A percentile compares a stretch with the other conserved stretches of the same genome.
phyloP scores from a whole-genome alignment of 2,329 filamentous ascomycete genomes.

The Teratosphaeria pseudoeucalypti region DNA sequence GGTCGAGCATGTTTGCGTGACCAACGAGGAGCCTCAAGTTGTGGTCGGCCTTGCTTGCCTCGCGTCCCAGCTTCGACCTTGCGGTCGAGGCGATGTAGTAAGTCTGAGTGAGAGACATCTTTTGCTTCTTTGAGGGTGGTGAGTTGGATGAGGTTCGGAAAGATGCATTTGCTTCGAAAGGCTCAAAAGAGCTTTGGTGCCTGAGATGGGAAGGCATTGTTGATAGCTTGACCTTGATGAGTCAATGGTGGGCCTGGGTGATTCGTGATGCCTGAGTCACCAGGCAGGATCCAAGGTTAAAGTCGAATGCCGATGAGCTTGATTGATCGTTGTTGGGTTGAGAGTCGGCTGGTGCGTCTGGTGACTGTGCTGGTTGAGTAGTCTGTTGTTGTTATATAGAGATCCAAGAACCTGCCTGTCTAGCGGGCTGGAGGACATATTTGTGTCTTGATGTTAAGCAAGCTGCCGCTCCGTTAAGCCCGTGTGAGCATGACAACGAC shows the following conservation, averaged over 20 bases:
- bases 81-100: conserved; percentile 98
- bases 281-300: background rate
- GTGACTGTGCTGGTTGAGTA: background rate
- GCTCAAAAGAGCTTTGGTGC: conserved; percentile 36
- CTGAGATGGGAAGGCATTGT: conserved; percentile 42
- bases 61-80: conserved; percentile 85
- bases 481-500: background rate
- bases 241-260: conserved; percentile 3
- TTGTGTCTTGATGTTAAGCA: background rate
- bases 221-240: conserved; percentile 9
- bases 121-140: conserved; percentile 52
- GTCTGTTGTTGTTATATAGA: background rate
- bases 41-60: conserved; percentile 85
- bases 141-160: conserved; percentile 32
- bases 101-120: conserved; percentile 96
- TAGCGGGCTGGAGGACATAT: background rate
- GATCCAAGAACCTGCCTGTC: background rate
- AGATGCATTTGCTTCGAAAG: conserved; percentile 34
- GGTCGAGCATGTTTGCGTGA: conserved; percentile 96
- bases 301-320: background rate
- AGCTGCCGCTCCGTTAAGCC: background rate
- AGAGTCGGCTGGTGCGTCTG: background rate
- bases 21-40: conserved; percentile 90
- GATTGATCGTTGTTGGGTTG: background rate
- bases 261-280: background rate